A percentile compares a stretch with the other conserved stretches of the same genome.
Evolutionary conservation across 2,329 filamentous ascomycete genomes (phyloP).

Genomic region (Talaromyces sp.): DNA sequence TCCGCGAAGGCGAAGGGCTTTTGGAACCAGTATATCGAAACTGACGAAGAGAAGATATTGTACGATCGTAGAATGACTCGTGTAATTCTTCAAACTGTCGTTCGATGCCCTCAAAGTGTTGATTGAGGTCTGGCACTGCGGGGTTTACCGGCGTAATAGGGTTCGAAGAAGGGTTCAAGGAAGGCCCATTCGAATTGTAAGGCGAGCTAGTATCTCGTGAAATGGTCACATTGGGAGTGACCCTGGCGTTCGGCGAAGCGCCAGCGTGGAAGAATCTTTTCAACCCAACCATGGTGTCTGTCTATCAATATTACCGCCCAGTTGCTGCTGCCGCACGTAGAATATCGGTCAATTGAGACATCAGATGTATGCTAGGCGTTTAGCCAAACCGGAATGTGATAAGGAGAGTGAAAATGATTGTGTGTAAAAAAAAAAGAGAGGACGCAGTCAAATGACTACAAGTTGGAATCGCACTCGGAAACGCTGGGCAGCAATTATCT

Average conservation of each 20-base stretch:
- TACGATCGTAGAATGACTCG: slow-evolving; percentile 27
- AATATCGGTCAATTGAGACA: neutral
- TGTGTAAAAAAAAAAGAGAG: neutral
- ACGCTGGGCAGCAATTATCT: neutral
- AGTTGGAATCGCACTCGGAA: neutral
- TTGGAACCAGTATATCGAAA: slow-evolving; percentile 19
- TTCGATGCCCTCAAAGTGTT: slow-evolving; percentile 35
- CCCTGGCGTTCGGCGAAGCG: neutral
- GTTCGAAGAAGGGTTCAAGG: neutral
- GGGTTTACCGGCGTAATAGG: neutral
- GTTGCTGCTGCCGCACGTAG: neutral
- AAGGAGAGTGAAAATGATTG: neutral
- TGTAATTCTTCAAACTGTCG: slow-evolving; percentile 37
- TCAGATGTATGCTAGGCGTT: neutral
- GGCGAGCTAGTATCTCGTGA: neutral
- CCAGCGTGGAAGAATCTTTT: slow-evolving; percentile 26
- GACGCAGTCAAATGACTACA: neutral
- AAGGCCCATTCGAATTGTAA: neutral
- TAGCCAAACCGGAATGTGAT: neutral
- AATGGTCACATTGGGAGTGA: neutral
- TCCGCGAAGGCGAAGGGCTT: slow-evolving; percentile 18
- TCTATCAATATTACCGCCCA: neutral
- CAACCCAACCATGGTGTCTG: slow-evolving; percentile 28
- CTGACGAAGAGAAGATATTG: slow-evolving; percentile 23
- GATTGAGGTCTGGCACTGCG: slow-evolving; percentile 20